Evolutionary conservation across 495 filamentous ascomycete genomes (phyloP).

Genomic region (Penicillium lividum): DNA sequence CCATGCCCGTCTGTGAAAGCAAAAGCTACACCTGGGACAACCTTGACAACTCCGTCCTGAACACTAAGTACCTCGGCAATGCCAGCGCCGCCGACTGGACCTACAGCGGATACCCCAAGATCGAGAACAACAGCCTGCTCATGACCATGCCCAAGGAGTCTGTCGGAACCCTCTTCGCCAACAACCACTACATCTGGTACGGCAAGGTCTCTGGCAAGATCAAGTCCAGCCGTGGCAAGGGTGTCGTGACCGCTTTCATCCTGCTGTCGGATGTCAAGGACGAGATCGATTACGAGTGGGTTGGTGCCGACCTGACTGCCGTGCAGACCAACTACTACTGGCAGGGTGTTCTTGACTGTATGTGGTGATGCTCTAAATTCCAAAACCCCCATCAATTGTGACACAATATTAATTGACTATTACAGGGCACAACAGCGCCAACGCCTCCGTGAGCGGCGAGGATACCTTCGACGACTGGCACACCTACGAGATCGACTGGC

Average conservation of each 20-base stretch:
- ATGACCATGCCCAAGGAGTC: conserved; percentile 86
- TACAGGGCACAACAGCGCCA: conserved; percentile 70
- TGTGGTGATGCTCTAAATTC: conserved; percentile 34
- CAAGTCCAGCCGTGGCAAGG: conserved; percentile 80
- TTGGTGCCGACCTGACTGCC: conserved; percentile 73
- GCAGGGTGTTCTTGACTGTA: conserved; percentile 91
- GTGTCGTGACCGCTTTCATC: conserved; percentile 96
- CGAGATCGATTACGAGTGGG: conserved; percentile 96
- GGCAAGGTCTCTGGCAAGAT: conserved; percentile 84
- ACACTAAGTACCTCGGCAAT: conserved; percentile 84
- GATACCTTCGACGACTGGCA: conserved; percentile 82
- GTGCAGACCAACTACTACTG: conserved; percentile 97
- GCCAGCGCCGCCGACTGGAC: conserved; percentile 80
- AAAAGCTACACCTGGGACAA: conserved; percentile 66
- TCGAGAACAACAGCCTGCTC: conserved; percentile 61
- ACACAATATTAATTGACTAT: neutral
- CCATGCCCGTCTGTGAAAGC: conserved; percentile 76
- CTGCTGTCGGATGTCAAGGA: conserved; percentile 93
- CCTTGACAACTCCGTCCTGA: conserved; percentile 65
- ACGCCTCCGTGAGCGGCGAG: conserved; percentile 59
- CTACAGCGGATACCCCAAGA: conserved; percentile 70
- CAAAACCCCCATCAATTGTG: neutral
- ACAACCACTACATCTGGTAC: conserved; percentile 95
- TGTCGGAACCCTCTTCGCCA: conserved; percentile 81
- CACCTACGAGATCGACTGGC: conserved; percentile 93